These are phyloP conservation scores for Boletus eberwhitei DNA, from an alignment of 768 basidiomycete species.

Conservation along the genomic window DNA sequence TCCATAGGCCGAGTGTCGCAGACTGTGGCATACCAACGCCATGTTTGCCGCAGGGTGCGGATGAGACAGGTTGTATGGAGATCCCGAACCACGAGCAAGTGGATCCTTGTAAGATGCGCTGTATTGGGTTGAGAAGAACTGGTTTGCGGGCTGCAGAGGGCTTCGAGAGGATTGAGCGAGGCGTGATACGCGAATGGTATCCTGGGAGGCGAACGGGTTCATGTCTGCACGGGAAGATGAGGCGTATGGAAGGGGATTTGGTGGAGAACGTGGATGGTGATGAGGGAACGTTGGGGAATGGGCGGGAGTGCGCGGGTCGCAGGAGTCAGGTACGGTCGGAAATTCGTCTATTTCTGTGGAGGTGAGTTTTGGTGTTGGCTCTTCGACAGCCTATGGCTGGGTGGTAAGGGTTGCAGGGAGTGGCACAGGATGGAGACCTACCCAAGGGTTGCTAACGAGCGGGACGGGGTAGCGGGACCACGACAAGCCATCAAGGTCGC, in stretches of 20 bases:
- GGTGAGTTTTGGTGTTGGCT: constrained; percentile 29
- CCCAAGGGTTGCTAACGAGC: constrained; percentile 25
- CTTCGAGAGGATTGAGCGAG: constrained; percentile 15
- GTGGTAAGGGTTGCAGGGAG: neutral
- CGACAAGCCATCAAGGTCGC: constrained; percentile 56
- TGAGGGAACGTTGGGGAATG: constrained; percentile 7
- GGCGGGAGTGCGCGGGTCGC: constrained; percentile 2
- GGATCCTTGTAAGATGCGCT: constrained; percentile 11
- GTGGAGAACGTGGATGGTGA: neutral
- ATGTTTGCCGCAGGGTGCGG: constrained; percentile 9
- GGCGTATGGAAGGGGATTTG: constrained; percentile 21
- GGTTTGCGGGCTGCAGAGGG: constrained; percentile 28
- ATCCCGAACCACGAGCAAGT: neutral
- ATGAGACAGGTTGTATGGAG: constrained; percentile 2
- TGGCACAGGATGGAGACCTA: constrained; percentile 8
- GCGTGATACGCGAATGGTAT: constrained; percentile 40
- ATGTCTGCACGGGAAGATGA: constrained; percentile 39
- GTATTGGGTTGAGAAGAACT: constrained; percentile 15
- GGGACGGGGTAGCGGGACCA: constrained; percentile 43
- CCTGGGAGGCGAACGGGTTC: constrained; percentile 33
- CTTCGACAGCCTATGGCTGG: constrained; percentile 19
- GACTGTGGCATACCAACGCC: constrained; percentile 11
- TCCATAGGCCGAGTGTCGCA: constrained; percentile 11
- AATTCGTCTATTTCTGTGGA: constrained; percentile 20
- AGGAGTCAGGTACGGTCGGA: constrained; percentile 5